Evolutionary conservation across 2,329 filamentous ascomycete species (phyloP), one percentile per base, ranked within the genome.

Genomic region (Dactylellina haptotyla): DNA sequence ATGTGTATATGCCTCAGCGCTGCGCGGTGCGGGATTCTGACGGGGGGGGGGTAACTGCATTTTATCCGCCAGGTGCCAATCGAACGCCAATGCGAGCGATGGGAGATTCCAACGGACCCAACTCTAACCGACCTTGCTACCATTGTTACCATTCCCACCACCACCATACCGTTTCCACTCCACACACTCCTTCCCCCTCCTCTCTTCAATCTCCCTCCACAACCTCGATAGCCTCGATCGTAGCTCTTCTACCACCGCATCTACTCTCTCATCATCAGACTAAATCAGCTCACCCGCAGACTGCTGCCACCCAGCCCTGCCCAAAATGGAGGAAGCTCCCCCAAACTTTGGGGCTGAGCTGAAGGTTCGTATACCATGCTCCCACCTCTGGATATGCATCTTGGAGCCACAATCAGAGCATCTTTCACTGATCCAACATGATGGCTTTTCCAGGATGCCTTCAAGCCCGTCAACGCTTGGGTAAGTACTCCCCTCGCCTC

Each of bases 381-480:
- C n/a, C 48, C 3, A 16, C 18, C 32, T 20, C 6, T 14, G 2
- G 14, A 23, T 32, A 4, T 16, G 2, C 37, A 10, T 20, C 34
- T 45, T 32, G 12, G 23, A 45, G 12, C 14, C 37, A 16, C 63
- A 23, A n/a, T 26, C 34, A 18, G 50, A 1, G 23, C 51, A 56
- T 32, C 18, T 14, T 20, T 53, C 30, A 64, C 66, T 69, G 30
- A 70, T 41, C 26, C 25, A 1, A 12, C 25, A 37, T 41, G 28
- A 4, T 46, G 6, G 41, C 23, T 34, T 37, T 45, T 32, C 10
- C 79, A 97, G 92, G 95, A 99, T 88, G 92, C 91, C 80, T 99
- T 97, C 86, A 97, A 96, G 82, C 88, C 92, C 16, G 93, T 96
- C 80, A 97, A 93, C 83, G 88, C 86, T 78, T 99, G 95, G 95